These are phyloP conservation scores for Westerdykella aurantiaca DNA, from an alignment of 2,329 filamentous ascomycete species.

Conservation along the genomic window DNA sequence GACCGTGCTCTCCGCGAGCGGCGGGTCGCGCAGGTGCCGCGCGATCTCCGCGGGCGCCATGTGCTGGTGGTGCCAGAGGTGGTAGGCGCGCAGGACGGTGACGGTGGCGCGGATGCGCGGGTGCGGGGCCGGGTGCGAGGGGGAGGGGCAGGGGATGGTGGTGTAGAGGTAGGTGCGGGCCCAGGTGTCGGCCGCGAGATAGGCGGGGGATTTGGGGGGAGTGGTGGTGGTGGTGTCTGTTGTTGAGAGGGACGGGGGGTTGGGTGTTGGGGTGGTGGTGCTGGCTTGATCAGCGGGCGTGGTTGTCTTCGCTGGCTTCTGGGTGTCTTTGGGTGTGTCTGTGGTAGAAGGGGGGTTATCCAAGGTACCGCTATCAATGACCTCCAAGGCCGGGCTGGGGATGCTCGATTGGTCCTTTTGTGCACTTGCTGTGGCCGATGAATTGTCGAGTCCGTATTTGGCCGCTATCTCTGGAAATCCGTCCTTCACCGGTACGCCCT, in stretches of 20 bases:
- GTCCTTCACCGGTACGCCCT: too few relatives aligned
- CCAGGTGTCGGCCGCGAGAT: constrained; percentile 24
- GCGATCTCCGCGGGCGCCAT: constrained; percentile 20
- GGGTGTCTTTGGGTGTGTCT: background rate
- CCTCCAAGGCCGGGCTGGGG: too few relatives aligned
- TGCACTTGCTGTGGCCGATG: too few relatives aligned
- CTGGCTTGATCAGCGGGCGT: background rate
- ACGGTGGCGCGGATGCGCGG: constrained; percentile 27
- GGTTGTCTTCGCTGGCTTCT: background rate
- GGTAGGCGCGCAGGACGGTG: constrained; percentile 29
- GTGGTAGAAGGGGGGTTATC: background rate
- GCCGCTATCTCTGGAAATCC: too few relatives aligned
- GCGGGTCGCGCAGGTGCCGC: constrained; percentile 23
- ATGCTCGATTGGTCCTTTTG: too few relatives aligned
- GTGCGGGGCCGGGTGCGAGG: constrained; percentile 8
- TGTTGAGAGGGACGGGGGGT: background rate
- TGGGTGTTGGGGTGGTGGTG: background rate
- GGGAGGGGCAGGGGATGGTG: constrained; percentile 21
- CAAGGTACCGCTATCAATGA: too few relatives aligned
- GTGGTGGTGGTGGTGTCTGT: background rate
- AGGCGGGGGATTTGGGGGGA: constrained; percentile 14
- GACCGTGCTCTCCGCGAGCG: constrained; percentile 25
- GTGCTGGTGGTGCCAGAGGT: constrained; percentile 29
- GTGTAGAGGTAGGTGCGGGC: constrained; percentile 21
- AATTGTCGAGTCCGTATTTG: too few relatives aligned